A percentile compares a stretch with the other conserved stretches of the same genome.
Conservation (phyloP, 2,329 filamentous ascomycete genomes). For the Elsinoe ampelina region DNA sequence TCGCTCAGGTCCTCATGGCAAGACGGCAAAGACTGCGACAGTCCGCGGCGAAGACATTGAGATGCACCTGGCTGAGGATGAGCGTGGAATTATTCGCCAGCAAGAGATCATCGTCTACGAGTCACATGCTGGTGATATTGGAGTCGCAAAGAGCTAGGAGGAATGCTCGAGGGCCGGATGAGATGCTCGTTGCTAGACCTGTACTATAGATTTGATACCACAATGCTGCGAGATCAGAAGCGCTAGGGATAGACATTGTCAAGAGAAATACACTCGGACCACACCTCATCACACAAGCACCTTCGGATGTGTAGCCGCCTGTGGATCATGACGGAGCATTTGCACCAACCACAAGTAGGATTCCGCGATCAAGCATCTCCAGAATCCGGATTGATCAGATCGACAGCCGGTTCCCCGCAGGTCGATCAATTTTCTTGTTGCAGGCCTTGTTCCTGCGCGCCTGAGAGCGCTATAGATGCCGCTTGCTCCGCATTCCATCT, state of each 20-base stretch:
- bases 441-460: neutral
- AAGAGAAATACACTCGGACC: neutral
- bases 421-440: neutral
- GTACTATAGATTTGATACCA: neutral
- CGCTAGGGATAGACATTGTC: no score
- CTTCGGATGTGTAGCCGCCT: neutral
- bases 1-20: neutral
- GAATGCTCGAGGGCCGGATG: no score
- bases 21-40: slow-evolving; percentile 1
- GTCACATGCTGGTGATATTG: neutral
- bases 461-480: neutral
- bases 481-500: neutral
- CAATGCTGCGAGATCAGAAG: neutral
- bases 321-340: neutral
- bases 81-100: neutral
- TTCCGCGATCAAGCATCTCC: neutral
- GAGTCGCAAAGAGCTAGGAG: neutral
- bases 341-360: neutral
- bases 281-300: neutral
- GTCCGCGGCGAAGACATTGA: neutral
- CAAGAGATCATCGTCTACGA: slow-evolving; percentile 2
- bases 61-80: neutral
- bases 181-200: neutral
- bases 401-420: neutral
- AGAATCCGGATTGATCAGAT: neutral